These are phyloP conservation scores for Tricholoma sp. DNA, from an alignment of 768 basidiomycete species.

Conservation along the genomic window DNA sequence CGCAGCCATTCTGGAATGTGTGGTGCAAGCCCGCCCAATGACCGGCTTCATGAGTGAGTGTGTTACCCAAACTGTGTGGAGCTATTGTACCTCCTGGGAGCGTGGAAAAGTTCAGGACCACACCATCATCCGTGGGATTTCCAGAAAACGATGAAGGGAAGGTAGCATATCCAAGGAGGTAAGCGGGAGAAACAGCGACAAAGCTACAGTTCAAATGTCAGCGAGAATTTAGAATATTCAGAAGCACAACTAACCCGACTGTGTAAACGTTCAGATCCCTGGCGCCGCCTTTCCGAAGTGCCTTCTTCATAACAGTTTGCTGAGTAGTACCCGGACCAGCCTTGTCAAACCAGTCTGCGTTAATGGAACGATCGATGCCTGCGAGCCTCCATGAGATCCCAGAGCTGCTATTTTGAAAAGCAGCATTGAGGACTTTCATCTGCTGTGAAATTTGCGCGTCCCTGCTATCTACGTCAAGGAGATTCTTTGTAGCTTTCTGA, in stretches of 20 bases:
- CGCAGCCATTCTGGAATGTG: conserved; percentile 52
- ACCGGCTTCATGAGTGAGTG: conserved; percentile 52
- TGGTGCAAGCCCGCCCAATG: conserved; percentile 59
- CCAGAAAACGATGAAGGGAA: conserved; percentile 40
- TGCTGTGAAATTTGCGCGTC: too few relatives aligned
- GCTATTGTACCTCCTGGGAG: conserved; percentile 38
- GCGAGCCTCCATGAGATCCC: conserved; percentile 38
- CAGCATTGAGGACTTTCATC: conserved; percentile 6
- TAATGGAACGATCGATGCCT: conserved; percentile 36
- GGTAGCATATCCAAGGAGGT: conserved; percentile 30
- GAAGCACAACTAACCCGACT: conserved; percentile 35
- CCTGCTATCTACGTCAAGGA: too few relatives aligned
- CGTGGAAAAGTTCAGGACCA: conserved; percentile 37
- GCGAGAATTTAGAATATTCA: not conserved
- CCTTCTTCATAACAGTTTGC: conserved; percentile 45
- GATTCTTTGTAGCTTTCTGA: too few relatives aligned
- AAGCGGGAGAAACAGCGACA: conserved; percentile 29
- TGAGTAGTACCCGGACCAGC: conserved; percentile 28
- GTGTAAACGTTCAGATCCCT: too few relatives aligned
- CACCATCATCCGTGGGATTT: conserved; percentile 43
- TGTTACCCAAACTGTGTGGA: conserved; percentile 42
- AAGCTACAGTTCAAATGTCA: conserved; percentile 23
- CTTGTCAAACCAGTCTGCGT: conserved; percentile 43
- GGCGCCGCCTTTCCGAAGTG: conserved; percentile 36
- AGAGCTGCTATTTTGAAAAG: conserved; percentile 24